Conservation (phyloP, 306 rosid species). For the Potentilla sterilis region DNA sequence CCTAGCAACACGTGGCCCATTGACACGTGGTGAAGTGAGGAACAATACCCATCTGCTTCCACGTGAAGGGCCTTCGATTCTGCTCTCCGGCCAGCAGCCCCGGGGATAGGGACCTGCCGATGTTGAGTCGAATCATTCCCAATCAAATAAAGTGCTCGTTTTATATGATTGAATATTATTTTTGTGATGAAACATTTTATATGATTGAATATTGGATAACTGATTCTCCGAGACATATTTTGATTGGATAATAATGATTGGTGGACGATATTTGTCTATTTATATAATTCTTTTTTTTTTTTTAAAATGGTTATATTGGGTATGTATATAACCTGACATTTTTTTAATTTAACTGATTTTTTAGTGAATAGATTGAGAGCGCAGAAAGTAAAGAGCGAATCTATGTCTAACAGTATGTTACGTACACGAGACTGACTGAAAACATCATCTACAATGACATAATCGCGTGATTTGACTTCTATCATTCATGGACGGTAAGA, state of each 20-base stretch:
- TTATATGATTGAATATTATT: not conserved
- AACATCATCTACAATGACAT: not conserved
- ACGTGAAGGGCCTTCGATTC: slow-evolving; percentile 29
- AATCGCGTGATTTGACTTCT: not conserved
- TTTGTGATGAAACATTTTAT: not conserved
- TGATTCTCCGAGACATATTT: not conserved
- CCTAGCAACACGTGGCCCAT: slow-evolving; percentile 19
- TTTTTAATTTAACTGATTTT: no score
- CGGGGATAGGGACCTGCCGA: slow-evolving; percentile 26
- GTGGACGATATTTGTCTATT: not conserved
- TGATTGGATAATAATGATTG: not conserved
- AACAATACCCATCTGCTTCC: slow-evolving; percentile 27
- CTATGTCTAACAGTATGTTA: not conserved
- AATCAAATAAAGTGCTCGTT: slow-evolving; percentile 18
- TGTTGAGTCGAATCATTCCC: slow-evolving; percentile 19
- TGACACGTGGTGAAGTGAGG: not conserved
- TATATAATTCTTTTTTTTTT: no score
- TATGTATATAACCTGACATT: no score
- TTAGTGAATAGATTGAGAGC: no score
- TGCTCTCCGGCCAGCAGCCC: not conserved
- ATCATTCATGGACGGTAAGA: not conserved
- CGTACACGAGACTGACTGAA: not conserved
- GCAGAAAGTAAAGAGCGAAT: not conserved
- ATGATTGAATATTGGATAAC: slow-evolving; percentile 25
- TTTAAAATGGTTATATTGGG: no score